Evolutionary conservation across 2,329 filamentous ascomycete species (phyloP).

Genomic region (Nigrograna mackinnonii): DNA sequence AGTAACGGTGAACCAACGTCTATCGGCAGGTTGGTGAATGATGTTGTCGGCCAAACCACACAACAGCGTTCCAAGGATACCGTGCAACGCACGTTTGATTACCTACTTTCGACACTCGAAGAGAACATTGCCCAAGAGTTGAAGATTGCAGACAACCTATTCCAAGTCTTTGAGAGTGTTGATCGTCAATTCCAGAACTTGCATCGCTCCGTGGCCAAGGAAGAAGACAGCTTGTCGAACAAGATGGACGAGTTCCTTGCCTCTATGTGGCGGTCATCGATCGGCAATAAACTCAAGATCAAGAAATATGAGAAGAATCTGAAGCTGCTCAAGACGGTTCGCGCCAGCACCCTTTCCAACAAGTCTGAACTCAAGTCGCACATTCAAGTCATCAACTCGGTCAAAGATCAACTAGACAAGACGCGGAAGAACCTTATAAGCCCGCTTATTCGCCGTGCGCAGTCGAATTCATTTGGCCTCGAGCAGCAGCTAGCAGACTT

Average conservation of each 20-base stretch:
- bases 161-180: conserved; percentile 88
- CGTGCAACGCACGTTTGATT: conserved; percentile 83
- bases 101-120: conserved; percentile 85
- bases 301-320: conserved; percentile 92
- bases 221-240: conserved; percentile 79
- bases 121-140: conserved; percentile 86
- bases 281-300: conserved; percentile 77
- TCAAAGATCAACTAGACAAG: conserved; percentile 87
- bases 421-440: conserved; percentile 81
- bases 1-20: conserved; percentile 60
- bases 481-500: conserved; percentile 86
- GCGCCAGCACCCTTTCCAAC: conserved; percentile 82
- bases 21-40: conserved; percentile 69
- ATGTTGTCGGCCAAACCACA: conserved; percentile 77
- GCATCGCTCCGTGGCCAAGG: conserved; percentile 81
- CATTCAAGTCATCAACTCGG: conserved; percentile 77
- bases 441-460: conserved; percentile 74
- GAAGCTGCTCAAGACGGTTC: conserved; percentile 74
- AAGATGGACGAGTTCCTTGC: conserved; percentile 80
- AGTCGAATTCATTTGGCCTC: conserved; percentile 70
- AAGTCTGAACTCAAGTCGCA: conserved; percentile 86
- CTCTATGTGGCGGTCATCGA: conserved; percentile 81
- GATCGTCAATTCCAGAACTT: conserved; percentile 90
- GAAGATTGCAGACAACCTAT: conserved; percentile 76
- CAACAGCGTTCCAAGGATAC: conserved; percentile 80